phyloP scores from a whole-genome alignment of 371 early-diverging fungal genomes.

The Fennellomyces sp. region DNA sequence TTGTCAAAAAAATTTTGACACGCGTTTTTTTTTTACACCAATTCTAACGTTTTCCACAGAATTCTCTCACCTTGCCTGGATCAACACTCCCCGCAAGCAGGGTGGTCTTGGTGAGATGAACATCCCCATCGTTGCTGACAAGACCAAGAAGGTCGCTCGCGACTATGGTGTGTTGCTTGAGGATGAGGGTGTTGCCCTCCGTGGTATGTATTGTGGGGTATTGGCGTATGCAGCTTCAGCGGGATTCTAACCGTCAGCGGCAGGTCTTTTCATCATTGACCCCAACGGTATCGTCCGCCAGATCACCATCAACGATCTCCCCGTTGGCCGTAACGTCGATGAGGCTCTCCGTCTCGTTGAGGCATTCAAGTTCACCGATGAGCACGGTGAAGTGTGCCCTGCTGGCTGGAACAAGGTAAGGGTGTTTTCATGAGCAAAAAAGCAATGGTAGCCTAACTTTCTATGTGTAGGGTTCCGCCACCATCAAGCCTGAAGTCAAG shows the following conservation, averaged over 20 bases:
- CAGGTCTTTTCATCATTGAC: constrained; percentile 77
- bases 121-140: constrained; percentile 75
- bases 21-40: constrained; percentile 5
- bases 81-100: constrained; percentile 66
- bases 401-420: constrained; percentile 89
- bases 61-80: constrained; percentile 66
- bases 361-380: constrained; percentile 78
- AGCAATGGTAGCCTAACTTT: constrained; percentile 84
- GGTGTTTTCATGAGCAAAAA: too few relatives aligned
- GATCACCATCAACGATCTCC: constrained; percentile 67
- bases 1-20: background rate
- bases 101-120: constrained; percentile 83
- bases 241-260: background rate
- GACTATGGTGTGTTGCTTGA: constrained; percentile 77
- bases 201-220: constrained; percentile 23
- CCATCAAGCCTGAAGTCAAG: constrained; percentile 69
- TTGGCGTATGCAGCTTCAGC: background rate
- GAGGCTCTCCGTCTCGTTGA: constrained; percentile 81
- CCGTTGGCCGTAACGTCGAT: constrained; percentile 76
- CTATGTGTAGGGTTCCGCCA: constrained; percentile 58
- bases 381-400: constrained; percentile 79
- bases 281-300: constrained; percentile 63
- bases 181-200: constrained; percentile 57
- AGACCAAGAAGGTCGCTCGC: constrained; percentile 68
- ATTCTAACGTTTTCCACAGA: constrained; percentile 24